These are phyloP conservation scores for Bidens hawaiensis DNA, from an alignment of 140 eudicot species.

Conservation along the genomic window DNA sequence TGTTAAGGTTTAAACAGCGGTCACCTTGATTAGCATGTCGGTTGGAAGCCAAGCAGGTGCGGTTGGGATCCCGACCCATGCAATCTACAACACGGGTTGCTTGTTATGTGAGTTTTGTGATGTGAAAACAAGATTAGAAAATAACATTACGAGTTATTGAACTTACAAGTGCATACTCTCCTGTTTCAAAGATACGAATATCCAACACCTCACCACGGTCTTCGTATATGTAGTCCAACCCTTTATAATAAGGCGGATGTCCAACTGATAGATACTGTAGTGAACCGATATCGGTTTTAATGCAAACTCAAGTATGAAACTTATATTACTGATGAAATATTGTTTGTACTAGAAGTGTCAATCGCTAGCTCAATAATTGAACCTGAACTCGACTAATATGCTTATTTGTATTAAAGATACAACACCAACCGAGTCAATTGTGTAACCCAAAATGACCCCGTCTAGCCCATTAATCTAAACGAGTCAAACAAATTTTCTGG, in stretches of 20 bases:
- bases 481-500: not conserved
- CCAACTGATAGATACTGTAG: slow-evolving; percentile 89
- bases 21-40: slow-evolving; percentile 92
- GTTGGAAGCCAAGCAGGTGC: slow-evolving; percentile 99
- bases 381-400: not conserved
- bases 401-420: not conserved
- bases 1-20: not conserved
- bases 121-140: slow-evolving; percentile 1
- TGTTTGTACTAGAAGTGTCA: not conserved
- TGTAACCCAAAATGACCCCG: not conserved
- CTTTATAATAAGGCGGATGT: slow-evolving; percentile 92
- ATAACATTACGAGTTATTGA: not conserved
- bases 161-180: slow-evolving; percentile 95
- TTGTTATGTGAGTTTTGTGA: not conserved
- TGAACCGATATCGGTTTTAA: too few species aligned
- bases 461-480: not conserved
- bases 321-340: too few species aligned
- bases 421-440: not conserved
- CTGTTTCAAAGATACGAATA: slow-evolving; percentile 83
- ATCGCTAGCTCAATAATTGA: not conserved
- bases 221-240: slow-evolving; percentile 90
- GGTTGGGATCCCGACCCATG: slow-evolving; percentile 93
- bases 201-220: slow-evolving; percentile 97
- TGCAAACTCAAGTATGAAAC: not conserved
- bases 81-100: slow-evolving; percentile 46